Base-by-base conservation (phyloP, 352 stramenopile genomes). In the Pythium brassicae region DNA sequence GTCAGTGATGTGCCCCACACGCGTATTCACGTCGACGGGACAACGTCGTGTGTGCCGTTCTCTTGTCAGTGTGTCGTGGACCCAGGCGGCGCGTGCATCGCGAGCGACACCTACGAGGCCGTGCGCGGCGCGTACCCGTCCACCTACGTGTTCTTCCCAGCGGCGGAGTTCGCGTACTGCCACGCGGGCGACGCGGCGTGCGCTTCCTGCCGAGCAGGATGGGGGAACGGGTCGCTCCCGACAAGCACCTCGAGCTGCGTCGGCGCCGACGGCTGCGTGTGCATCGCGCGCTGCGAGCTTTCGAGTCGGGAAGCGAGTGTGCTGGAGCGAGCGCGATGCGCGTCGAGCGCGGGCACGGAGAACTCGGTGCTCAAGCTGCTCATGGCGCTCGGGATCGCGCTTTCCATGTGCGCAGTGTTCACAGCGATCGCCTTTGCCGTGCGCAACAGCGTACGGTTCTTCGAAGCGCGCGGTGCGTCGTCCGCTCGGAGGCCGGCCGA, bases 181-280 rank as follows among this genome's bases (percentile, higher is more conserved):
- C 54, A 27, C 22, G 43, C 55, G 19, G 64, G 69, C 20, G 68
- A 80, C 58, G 59, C 50, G 23, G 34, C 57, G 10, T 80, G 71
- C 52, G 40, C 53, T 15, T 47, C 54, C 15, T 80, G 65, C 39
- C 52, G 4, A 6, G 17, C 51, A 15, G 47, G 50, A n/a, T 80
- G 71, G 71, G 53, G 46, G 40, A 20, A 42, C n/a, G 61, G 60
- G 44, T 66, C 55, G 47, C 53, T 47, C 11, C 44, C 57, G 14
- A 48, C 40, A 1, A 39, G 27, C 34, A 52, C 50, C 20, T 65
- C 57, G 3, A 71, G 57, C 46, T 83, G 73, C 54, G 46, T 72
- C 7, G 73, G 73, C 11, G 44, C 48, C 2, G 64, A 43, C 7
- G 70, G 70, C 34, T 83, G 73, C 63, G 69, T 83, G 22, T 83